A percentile compares a stretch with the other conserved stretches of the same genome.
Conservation (phyloP, 2,329 filamentous ascomycete genomes). For the Diaporthe nobilis region DNA sequence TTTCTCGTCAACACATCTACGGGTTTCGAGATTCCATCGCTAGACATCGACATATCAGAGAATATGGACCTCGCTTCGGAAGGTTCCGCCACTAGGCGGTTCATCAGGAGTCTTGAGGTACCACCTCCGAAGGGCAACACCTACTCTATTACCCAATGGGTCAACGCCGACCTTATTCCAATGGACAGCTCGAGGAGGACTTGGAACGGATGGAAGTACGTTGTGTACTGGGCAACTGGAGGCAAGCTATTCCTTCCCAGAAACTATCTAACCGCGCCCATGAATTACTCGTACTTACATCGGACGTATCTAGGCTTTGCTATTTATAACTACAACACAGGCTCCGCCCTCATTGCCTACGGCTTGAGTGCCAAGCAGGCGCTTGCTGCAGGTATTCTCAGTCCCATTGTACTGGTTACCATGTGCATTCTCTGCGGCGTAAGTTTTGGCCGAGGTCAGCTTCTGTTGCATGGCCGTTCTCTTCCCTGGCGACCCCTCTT, state of each 20-base stretch:
- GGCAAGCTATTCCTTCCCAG: constrained; percentile 1
- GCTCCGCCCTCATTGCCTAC: constrained; percentile 34
- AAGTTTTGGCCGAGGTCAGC: neutral
- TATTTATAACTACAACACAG: constrained; percentile 38
- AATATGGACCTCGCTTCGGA: constrained; percentile 22
- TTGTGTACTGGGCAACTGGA: constrained; percentile 37
- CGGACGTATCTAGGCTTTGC: constrained; percentile 17
- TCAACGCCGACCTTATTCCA: constrained; percentile 34
- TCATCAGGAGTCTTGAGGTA: constrained; percentile 32
- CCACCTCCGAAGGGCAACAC: constrained; percentile 13
- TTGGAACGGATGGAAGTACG: constrained; percentile 36
- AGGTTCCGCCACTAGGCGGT: constrained; percentile 26
- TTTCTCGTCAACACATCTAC: neutral
- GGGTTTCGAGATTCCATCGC: neutral
- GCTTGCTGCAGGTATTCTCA: constrained; percentile 33
- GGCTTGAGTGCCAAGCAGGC: constrained; percentile 35
- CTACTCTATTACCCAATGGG: constrained; percentile 33
- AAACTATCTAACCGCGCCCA: neutral
- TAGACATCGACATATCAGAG: neutral
- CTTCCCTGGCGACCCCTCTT: neutral
- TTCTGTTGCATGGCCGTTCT: neutral
- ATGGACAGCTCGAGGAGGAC: constrained; percentile 35
- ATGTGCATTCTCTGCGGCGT: constrained; percentile 37
- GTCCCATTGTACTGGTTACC: constrained; percentile 24
- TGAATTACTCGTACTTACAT: neutral